phyloP scores from a whole-genome alignment of 2,329 filamentous ascomycete species.

The Aspergillus unguis region DNA sequence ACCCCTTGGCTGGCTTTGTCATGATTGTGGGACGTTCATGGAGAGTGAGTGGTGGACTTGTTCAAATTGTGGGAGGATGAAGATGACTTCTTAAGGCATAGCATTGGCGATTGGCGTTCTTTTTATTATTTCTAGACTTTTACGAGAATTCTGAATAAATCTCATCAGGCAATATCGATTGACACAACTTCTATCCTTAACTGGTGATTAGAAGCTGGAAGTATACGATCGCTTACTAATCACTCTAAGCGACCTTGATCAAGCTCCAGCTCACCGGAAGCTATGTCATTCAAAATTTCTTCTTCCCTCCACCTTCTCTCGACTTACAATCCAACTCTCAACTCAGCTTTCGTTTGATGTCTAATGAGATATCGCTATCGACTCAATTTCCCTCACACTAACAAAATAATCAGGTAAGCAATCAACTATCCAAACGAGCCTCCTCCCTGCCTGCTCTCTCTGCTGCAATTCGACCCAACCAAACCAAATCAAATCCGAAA shows the following conservation, averaged over 20 bases:
- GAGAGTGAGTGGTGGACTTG: slow-evolving; percentile 65
- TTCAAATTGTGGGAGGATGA: slow-evolving; percentile 58
- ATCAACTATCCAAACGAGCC: background rate
- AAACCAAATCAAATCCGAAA: slow-evolving; percentile 11
- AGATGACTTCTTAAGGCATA: slow-evolving; percentile 44
- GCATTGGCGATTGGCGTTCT: background rate
- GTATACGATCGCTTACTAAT: background rate
- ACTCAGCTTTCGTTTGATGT: background rate
- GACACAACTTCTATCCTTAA: background rate
- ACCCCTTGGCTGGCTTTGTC: slow-evolving; percentile 59
- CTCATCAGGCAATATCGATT: too few relatives aligned
- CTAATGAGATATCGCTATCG: too few relatives aligned
- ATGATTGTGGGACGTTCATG: slow-evolving; percentile 59
- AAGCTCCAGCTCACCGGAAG: background rate
- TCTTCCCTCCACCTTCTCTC: background rate
- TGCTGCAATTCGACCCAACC: background rate
- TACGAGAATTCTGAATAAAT: too few relatives aligned
- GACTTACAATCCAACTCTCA: background rate
- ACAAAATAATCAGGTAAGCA: background rate
- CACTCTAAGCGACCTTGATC: background rate
- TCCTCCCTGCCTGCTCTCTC: background rate
- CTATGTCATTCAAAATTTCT: slow-evolving; percentile 3
- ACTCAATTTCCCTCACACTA: background rate
- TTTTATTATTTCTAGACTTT: too few relatives aligned
- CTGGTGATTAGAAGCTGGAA: background rate